Conservation (phyloP, 441 rosid species). For the Adansonia rubrostipa region DNA sequence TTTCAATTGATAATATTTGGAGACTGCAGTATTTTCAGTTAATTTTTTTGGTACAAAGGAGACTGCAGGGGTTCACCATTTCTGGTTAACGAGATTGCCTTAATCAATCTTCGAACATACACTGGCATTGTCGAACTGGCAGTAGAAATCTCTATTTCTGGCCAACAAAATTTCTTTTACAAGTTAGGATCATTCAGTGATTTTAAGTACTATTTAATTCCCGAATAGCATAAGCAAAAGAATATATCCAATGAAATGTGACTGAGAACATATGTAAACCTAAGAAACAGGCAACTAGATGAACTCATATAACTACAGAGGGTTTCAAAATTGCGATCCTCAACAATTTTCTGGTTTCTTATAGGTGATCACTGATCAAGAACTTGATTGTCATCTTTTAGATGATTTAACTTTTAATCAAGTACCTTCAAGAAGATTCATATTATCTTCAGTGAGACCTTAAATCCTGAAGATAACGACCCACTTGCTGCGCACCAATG, state of each 20-base stretch:
- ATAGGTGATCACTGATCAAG: not conserved
- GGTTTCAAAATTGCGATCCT: constrained; percentile 40
- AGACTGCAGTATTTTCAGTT: no score
- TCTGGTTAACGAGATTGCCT: no score
- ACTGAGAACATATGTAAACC: not conserved
- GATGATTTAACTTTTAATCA: constrained; percentile 16
- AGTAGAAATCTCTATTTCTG: not conserved
- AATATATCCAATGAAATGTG: not conserved
- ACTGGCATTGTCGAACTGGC: not conserved
- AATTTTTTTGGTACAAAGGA: no score
- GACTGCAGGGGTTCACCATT: no score
- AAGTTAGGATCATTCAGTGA: not conserved
- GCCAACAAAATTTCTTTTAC: not conserved
- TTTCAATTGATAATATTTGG: not conserved
- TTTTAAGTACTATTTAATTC: not conserved
- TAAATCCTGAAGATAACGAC: constrained; percentile 66
- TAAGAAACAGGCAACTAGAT: constrained; percentile 3
- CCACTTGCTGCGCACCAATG: constrained; percentile 72
- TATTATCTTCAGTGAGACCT: constrained; percentile 54
- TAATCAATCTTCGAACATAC: no score
- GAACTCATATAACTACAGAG: constrained; percentile 25
- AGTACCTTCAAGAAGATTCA: constrained; percentile 20
- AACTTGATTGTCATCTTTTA: constrained; percentile 12
- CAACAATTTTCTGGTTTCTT: constrained; percentile 21
- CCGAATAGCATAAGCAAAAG: not conserved